Percentiles rank a stretch among this genome's conserved stretches.
These are phyloP conservation scores for Coffea canephora DNA, from an alignment of 257 asterid species.

Conservation along the genomic window DNA sequence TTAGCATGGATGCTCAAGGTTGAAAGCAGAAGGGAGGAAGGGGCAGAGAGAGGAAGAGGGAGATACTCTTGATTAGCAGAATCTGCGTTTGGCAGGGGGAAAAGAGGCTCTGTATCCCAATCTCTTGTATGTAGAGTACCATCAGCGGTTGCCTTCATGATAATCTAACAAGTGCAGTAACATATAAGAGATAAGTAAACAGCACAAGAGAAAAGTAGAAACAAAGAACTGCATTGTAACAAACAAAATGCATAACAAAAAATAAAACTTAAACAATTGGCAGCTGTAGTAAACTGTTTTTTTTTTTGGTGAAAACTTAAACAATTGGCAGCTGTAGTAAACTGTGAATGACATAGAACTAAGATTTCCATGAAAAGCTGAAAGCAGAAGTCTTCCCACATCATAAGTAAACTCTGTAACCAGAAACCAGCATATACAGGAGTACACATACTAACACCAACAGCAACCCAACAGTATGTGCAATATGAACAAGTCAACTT, in stretches of 20 bases:
- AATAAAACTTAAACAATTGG: neutral
- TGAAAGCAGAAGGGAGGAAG: neutral
- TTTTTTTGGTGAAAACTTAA: too few species aligned
- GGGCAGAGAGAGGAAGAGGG: neutral
- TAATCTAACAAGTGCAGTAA: constrained; percentile 50
- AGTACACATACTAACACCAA: neutral
- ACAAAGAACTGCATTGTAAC: neutral
- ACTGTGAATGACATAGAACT: neutral
- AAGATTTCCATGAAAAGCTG: neutral
- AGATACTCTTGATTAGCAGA: constrained; percentile 55
- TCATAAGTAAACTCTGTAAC: neutral
- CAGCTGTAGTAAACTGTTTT: neutral
- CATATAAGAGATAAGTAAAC: neutral
- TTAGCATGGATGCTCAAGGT: neutral
- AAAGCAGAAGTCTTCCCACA: neutral
- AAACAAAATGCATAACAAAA: neutral
- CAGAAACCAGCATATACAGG: neutral
- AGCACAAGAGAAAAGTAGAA: neutral
- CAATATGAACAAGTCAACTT: neutral
- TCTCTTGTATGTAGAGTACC: constrained; percentile 71
- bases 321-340: neutral
- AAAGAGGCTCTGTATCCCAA: constrained; percentile 96
- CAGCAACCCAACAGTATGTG: neutral
- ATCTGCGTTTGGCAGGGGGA: constrained; percentile 58
- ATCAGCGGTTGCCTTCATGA: constrained; percentile 81